phyloP scores from a whole-genome alignment of 163 green algal genomes.

The Chloroidium sp. region DNA sequence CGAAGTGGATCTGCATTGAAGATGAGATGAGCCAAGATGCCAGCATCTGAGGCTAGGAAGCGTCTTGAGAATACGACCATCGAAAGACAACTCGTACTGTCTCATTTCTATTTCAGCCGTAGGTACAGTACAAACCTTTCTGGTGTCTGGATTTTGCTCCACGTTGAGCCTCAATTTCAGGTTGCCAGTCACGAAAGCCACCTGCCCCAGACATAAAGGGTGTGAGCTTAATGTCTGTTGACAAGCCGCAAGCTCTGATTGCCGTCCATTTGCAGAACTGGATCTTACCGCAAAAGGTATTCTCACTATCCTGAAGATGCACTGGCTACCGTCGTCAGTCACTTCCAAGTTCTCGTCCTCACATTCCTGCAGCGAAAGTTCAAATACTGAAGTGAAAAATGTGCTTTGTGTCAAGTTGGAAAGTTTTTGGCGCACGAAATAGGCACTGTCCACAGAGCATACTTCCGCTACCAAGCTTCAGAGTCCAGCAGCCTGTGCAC shows the following conservation, averaged over 20 bases:
- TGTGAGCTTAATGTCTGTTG: conserved; percentile 6
- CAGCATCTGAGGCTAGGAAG: too few relatives aligned
- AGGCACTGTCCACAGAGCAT: too few relatives aligned
- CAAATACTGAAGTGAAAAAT: too few relatives aligned
- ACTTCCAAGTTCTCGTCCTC: conserved; percentile 12
- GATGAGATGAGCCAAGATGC: too few relatives aligned
- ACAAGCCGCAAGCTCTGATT: conserved; percentile 14
- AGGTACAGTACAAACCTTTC: conserved; percentile 4
- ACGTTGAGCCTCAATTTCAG: conserved; percentile 16
- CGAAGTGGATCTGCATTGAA: conserved; percentile 13
- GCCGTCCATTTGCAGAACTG: conserved; percentile 11
- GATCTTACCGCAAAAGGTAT: conserved; percentile 7
- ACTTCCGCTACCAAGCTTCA: too few relatives aligned
- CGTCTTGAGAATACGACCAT: too few relatives aligned
- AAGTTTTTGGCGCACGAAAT: too few relatives aligned
- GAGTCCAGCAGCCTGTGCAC: too few relatives aligned
- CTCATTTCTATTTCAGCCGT: too few relatives aligned
- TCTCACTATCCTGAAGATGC: conserved; percentile 12
- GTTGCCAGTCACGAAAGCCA: conserved; percentile 17
- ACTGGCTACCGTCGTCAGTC: conserved; percentile 9
- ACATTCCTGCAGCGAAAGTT: conserved; percentile 1
- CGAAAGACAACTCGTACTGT: too few relatives aligned
- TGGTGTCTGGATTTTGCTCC: conserved; percentile 5
- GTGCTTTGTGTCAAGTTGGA: too few relatives aligned
- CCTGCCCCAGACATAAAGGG: conserved; percentile 8